Evolutionary conservation across 2,329 filamentous ascomycete genomes (phyloP), one percentile per base, ranked within the genome.

Genomic region (Acephala macrosclerotiorum): DNA sequence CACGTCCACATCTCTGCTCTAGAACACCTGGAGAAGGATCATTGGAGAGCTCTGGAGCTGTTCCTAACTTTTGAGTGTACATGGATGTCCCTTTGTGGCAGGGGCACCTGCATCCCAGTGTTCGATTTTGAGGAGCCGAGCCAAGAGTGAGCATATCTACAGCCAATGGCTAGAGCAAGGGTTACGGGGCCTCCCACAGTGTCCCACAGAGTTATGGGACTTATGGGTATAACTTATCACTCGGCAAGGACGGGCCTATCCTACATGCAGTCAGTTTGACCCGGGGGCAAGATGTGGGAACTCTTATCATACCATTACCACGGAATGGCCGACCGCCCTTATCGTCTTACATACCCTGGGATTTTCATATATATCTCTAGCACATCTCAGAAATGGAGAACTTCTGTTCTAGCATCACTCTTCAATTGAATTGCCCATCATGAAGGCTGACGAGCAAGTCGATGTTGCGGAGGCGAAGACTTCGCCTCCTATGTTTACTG

Each of bases 401-500:
- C 12, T 18, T 36, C 29, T 49, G 25, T n/a, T 20, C 18, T 60
- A n/a, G 42, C 29, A 49, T 20, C 29, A 47, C 22, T 51, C 38
- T 55, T 35, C 60, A n/a, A 56, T 25, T 20, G 18, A 53, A 55
- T 47, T 11, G 22, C 20, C 45, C 61, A 65, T 47, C 26, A 69
- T 69, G 67, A 60, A 59, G 45, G 53, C 57, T 47, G 60, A 65
- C 14, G 60, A 69, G 5, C 36, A 49, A 29, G 35, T 63, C 18
- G 38, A 18, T 18, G 33, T 63, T 33, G 57, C 59, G 16, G 59
- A 68, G 29, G 49, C 63, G 45, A 64, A 64, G 26, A 26, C 49
- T 14, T 63, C 67, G 1, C 29, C 3, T n/a, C 66, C 61, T 16
- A 18, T 26, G 3, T 62, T 65, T 53, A 33, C 22, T 25, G 68